Percentiles rank a stretch among this genome's conserved stretches.
Evolutionary conservation across 2,329 filamentous ascomycete species (phyloP).

Genomic region (Colletotrichum simmondsii): DNA sequence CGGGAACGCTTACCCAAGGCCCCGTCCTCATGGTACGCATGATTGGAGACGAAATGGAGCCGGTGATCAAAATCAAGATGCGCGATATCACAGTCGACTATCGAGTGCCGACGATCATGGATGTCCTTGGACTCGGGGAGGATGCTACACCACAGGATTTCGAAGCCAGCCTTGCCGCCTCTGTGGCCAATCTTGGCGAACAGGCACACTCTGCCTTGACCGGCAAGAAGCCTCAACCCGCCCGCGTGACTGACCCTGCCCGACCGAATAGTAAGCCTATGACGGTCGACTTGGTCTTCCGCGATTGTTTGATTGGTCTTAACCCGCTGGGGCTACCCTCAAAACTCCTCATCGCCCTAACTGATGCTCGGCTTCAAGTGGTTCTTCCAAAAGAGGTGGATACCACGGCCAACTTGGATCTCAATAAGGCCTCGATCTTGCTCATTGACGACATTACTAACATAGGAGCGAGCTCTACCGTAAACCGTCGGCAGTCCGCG

Average conservation of each 20-base stretch:
- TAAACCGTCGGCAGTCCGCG: constrained; percentile 42
- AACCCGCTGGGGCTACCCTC: constrained; percentile 82
- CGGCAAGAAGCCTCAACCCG: constrained; percentile 22
- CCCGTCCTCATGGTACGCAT: constrained; percentile 86
- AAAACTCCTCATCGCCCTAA: constrained; percentile 82
- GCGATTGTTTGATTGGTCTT: constrained; percentile 84
- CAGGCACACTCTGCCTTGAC: constrained; percentile 63
- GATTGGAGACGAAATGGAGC: constrained; percentile 94
- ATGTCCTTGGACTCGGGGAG: constrained; percentile 76
- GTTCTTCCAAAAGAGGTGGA: constrained; percentile 73
- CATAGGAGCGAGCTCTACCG: constrained; percentile 24
- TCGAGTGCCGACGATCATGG: constrained; percentile 84
- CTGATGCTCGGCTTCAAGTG: constrained; percentile 79
- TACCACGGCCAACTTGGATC: constrained; percentile 71
- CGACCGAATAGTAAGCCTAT: constrained; percentile 62
- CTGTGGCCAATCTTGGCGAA: constrained; percentile 80
- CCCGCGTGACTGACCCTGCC: constrained; percentile 27
- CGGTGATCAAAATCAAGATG: constrained; percentile 87
- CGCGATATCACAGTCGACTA: constrained; percentile 91
- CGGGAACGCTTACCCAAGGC: constrained; percentile 35
- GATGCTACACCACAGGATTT: constrained; percentile 78
- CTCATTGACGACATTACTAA: constrained; percentile 78
- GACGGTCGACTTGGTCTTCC: constrained; percentile 78
- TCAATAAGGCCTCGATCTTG: constrained; percentile 85
- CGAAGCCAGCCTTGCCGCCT: constrained; percentile 80